Evolutionary conservation across 495 filamentous ascomycete species (phyloP).

Genomic region (Xylaria intraflava): DNA sequence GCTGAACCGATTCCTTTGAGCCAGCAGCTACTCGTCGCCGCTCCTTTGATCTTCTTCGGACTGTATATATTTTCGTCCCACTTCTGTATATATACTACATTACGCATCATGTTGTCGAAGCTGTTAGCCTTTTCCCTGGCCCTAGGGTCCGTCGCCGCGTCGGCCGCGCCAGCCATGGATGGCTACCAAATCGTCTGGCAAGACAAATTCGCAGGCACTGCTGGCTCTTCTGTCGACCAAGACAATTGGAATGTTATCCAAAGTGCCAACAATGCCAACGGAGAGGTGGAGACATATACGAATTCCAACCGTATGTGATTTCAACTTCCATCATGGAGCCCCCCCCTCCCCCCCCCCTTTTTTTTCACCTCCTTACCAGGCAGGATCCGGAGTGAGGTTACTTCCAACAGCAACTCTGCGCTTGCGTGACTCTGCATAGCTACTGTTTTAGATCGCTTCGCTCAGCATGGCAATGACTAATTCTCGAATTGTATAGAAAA

Average conservation of each 20-base stretch:
- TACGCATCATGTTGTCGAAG: constrained; percentile 51
- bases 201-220: constrained; percentile 33
- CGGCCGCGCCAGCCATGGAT: constrained; percentile 24
- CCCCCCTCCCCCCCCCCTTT: not conserved
- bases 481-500: constrained; percentile 13
- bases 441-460: not conserved
- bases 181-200: constrained; percentile 32
- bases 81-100: constrained; percentile 21
- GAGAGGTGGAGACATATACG: constrained; percentile 40
- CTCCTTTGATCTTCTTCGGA: not conserved
- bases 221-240: constrained; percentile 23
- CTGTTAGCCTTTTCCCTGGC: constrained; percentile 17
- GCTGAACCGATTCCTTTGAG: not conserved
- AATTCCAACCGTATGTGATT: constrained; percentile 14
- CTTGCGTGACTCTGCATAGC: not conserved
- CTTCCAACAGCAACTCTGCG: not conserved
- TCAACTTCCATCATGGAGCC: no score
- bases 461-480: not conserved
- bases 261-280: constrained; percentile 30
- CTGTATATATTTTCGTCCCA: no score
- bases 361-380: not conserved
- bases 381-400: not conserved
- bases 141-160: constrained; percentile 22
- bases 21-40: not conserved
- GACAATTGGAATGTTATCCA: constrained; percentile 40